phyloP scores from a whole-genome alignment of 2,329 filamentous ascomycete genomes.

The Alternaria hordeiaustralica region DNA sequence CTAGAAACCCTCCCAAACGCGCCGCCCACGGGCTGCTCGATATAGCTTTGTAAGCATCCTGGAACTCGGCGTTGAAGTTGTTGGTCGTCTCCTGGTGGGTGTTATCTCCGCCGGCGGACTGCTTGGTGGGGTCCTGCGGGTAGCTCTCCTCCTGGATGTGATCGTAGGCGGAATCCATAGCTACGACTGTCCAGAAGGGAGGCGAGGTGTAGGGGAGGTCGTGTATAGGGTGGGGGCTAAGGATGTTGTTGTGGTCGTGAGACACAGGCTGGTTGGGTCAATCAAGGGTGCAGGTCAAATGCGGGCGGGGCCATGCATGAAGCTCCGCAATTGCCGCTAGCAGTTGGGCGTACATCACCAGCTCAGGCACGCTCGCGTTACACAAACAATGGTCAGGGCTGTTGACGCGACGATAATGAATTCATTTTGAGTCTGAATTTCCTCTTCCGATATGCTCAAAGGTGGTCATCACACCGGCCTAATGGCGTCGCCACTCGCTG shows the following conservation, averaged over 20 bases:
- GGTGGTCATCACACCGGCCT: neutral
- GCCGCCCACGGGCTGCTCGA: conserved; percentile 91
- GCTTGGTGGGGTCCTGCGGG: conserved; percentile 57
- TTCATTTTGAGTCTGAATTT: neutral
- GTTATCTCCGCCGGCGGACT: conserved; percentile 55
- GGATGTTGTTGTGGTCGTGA: conserved; percentile 9
- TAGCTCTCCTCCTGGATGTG: conserved; percentile 86
- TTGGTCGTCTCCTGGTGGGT: conserved; percentile 41
- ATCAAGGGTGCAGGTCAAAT: conserved; percentile 15
- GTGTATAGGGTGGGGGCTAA: conserved; percentile 15
- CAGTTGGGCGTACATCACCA: conserved; percentile 10
- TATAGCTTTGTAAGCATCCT: conserved; percentile 94
- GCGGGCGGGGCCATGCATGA: conserved; percentile 14
- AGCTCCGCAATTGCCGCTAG: conserved; percentile 23
- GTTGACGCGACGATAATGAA: neutral
- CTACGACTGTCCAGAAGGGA: conserved; percentile 7
- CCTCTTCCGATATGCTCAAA: neutral
- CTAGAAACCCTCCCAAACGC: conserved; percentile 84
- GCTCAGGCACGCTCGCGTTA: conserved; percentile 16
- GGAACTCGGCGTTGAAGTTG: conserved; percentile 83
- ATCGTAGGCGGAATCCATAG: conserved; percentile 97
- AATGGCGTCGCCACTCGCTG: neutral
- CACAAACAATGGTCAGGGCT: neutral
- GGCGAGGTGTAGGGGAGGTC: neutral
- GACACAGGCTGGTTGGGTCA: conserved; percentile 10